Evolutionary conservation across 176 grass and related monocot genomes (phyloP), one percentile per base, ranked within the genome.

Genomic region (Oryza punctata): DNA sequence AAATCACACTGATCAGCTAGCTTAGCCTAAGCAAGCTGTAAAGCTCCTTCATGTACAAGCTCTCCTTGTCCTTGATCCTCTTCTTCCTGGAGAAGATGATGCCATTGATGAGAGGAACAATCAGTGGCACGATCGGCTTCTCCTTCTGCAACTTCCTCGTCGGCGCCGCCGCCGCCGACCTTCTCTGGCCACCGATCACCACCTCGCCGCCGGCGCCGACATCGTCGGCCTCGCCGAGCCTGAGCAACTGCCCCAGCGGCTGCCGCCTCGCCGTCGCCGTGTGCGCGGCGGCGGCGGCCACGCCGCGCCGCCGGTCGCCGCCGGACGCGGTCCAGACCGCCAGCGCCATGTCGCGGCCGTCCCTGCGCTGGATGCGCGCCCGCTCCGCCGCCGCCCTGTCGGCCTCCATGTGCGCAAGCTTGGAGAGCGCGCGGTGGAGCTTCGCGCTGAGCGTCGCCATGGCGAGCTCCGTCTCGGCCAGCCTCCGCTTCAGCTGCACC

Each of bases 51-150:
- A 90, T 72, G 67, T 92, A 94, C 28, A 85, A 16, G 35, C 89
- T 82, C 66, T 92, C 80, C 71, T 70, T 92, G 40, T 90, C 81
- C 26, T 89, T 85, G 10, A 10, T 76, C 79, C 16, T 87, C 81
- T 63, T 91, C 81, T 82, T 90, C 82, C 65, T 93, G 1, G 86
- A 84, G 75, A 94, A 97, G 0, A 91, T n/a, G 46, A 93, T 40
- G 77, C 81, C 89, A 16, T 32, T 82, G 63, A 95, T 64, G 15
- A 95, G 79, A 3, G 88, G 88, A 3, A 78, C 61, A 45, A 90
- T 33, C 12, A 90, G 87, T 3, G 93, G 96, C 67, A 98, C 77
- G 41, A 98, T 90, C 7, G 96, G 91, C 73, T 95, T 98, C 79
- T 82, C 82, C 92, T 97, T 90, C 78, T 76, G 85, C 81, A 35